Evolutionary conservation across 106 monocot species (phyloP), one percentile per base, ranked within the genome.

Genomic region (Iris macrosiphon): DNA sequence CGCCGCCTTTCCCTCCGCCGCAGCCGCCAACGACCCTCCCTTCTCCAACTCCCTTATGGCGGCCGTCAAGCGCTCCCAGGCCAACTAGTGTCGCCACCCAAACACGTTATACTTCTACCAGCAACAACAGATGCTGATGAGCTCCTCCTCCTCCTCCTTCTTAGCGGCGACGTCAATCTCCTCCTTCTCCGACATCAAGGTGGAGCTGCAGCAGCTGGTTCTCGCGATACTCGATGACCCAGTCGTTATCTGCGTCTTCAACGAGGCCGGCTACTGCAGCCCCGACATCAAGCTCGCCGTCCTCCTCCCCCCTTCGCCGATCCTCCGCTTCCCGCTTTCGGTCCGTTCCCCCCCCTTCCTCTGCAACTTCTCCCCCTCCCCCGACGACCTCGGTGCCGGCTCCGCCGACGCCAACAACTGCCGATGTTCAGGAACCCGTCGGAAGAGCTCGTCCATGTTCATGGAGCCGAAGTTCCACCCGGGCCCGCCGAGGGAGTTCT

Each of bases 21-120:
- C 63, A 25, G 9, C 49, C 10, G 2, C 44, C 2, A 60, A 73
- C 4, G 82, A 79, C 35, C 96, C 96, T 0, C 86, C 86, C 16
- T 56, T 96, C 7, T 90, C 96, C 41, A 96, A 96, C 83, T 86
- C 96, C 4, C 80, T 96, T 40, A 90, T 98, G 96, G 96, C 96
- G 7, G 96, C 96, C 32, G 84, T 99, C 73, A 99, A 91, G 75
- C 76, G 96, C 13, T 90, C 96, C 10, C 96, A 98, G 77, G 96
- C 96, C 20, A 83, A 77, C 78, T 87, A 91, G 83, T 33, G 90
- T 14, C 67, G 91, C 28, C 79, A 96, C 46, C 90, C 96, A 3
- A 90, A 98, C 39, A 80, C 87, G 10, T 87, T 98, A 65, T 80
- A 87, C 67, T 75, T 89, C 26, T 83, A 85, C 76, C 80, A 82